Evolutionary conservation across 768 basidiomycete species (phyloP), one percentile per base, ranked within the genome.

Genomic region (Calocybe cyanea): DNA sequence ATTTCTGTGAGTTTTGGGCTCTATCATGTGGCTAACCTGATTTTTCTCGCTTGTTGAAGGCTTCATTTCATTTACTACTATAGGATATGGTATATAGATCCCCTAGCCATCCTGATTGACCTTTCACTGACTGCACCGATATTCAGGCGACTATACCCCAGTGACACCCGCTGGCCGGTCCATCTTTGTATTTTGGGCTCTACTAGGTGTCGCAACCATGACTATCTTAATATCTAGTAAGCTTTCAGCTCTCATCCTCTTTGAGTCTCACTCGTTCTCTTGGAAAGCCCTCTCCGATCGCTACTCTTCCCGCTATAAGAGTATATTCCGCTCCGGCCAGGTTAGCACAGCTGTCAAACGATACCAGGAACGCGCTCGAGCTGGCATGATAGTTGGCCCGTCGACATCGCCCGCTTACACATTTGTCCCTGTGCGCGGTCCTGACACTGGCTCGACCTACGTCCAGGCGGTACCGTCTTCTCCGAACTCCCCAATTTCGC

Each of bases 111-210:
- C 36, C n/a, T 46, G 1, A 3, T 15, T 28, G 32, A 28, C 35
- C 15, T 18, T 7, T 31, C 7, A 8, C 7, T 36, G 15, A 39
- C 32, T 9, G 31, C 15, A 30, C 33, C 34, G 19, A 38, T 17
- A 1, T 36, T 28, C 5, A 77, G 76, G 83, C n/a, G 87, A 90
- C 55, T 66, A 72, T 11, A 52, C 76, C 0, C 87, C 86, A 0
- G 57, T 60, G 40, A 81, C 84, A 0, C 77, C 83, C 9, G 78
- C 83, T 2, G 89, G 88, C 9, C 78, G 86, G 18, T 78, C 84
- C 11, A 72, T 91, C 25, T 91, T 91, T 59, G 74, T 89, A 32
- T 77, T 80, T 2, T 90, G 88, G 88, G 84, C 87, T 0, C 61
- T 91, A 28, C 63, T 88, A 6, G 89, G 87, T 13, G 82, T 89